A percentile compares a stretch with the other conserved stretches of the same genome.
Evolutionary conservation across 768 basidiomycete genomes (phyloP).

Genomic region (Russula sp.): DNA sequence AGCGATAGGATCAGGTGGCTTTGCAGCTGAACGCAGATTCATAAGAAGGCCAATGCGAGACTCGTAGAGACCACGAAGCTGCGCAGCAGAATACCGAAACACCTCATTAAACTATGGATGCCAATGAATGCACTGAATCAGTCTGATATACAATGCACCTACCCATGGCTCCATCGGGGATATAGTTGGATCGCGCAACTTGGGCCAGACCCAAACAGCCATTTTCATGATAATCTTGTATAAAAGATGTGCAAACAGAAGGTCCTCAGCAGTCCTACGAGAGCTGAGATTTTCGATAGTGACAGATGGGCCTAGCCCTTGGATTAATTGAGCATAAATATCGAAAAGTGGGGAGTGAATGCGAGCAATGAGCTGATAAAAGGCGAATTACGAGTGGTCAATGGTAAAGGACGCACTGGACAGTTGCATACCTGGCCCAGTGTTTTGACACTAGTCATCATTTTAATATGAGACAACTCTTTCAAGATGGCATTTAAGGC

Average conservation of each 20-base stretch:
- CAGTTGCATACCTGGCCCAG: slow-evolving; percentile 49
- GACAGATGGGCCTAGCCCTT: slow-evolving; percentile 31
- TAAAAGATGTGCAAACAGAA: slow-evolving; percentile 56
- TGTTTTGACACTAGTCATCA: slow-evolving; percentile 56
- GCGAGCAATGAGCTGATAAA: slow-evolving; percentile 45
- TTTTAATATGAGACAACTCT: slow-evolving; percentile 63
- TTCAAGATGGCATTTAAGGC: slow-evolving; percentile 61
- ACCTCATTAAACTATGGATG: slow-evolving; percentile 47
- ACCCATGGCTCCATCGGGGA: slow-evolving; percentile 49
- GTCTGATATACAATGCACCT: slow-evolving; percentile 21
- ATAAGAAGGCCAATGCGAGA: slow-evolving; percentile 49
- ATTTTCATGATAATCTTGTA: slow-evolving; percentile 73
- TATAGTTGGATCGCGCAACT: slow-evolving; percentile 27
- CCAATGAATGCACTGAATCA: neutral
- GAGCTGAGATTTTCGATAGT: slow-evolving; percentile 30
- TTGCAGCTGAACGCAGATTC: slow-evolving; percentile 33
- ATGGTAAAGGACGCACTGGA: neutral
- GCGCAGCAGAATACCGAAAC: slow-evolving; percentile 51
- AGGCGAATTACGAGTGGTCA: neutral
- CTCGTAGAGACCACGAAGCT: slow-evolving; percentile 48
- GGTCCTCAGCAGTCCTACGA: slow-evolving; percentile 36
- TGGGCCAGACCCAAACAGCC: slow-evolving; percentile 62
- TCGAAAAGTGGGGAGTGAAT: slow-evolving; percentile 47
- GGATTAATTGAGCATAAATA: slow-evolving; percentile 53
- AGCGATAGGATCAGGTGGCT: slow-evolving; percentile 32